Evolutionary conservation across 768 basidiomycete species (phyloP), one percentile per base, ranked within the genome.

Genomic region (Russula abietina): DNA sequence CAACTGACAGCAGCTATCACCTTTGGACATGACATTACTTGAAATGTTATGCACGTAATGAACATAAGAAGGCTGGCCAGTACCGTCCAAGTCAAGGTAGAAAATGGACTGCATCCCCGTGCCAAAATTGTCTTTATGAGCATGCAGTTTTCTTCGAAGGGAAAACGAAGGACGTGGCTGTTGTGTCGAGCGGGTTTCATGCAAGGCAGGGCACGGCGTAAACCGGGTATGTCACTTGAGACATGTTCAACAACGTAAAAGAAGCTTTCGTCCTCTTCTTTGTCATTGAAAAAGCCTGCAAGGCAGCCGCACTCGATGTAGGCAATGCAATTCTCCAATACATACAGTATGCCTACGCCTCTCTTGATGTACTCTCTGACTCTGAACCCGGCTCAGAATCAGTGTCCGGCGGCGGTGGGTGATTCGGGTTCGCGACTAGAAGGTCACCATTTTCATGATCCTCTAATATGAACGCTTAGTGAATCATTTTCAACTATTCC

Each of bases 401-500:
- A 22, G 33, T 32, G 38, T 62, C 54, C 24, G 51, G 60, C 2
- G 33, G 38, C 11, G 28, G 59, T 9, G 39, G 57, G 62, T 65
- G 32, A 38, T 66, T 66, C 7, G 65, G 65, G 33, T 66, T 66
- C 28, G 65, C 55, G 30, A 65, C 55, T 19, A 65, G 32, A 32
- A 65, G 59, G 50, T 66, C 65, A 33, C 46, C 28, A 10, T 38
- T n/a, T 4, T 53, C 49, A 17, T 11, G 16, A 9, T 57, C 55
- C 14, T 57, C 55, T 60, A 38, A 11, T 4, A 45, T 7, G 36
- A 39, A 32, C 14, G 11, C 8, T 45, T 8, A 55, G 30, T 2
- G 24, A 41, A 6, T 38, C n/a, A 30, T 19, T 33, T 10, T 24
- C 36, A 17, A 38, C 3, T n/a, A 38, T n/a, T 38, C 50, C 17